Percentiles rank a stretch among this genome's conserved stretches.
Evolutionary conservation across 306 rosid genomes (phyloP).

Genomic region (Malus sieversii): DNA sequence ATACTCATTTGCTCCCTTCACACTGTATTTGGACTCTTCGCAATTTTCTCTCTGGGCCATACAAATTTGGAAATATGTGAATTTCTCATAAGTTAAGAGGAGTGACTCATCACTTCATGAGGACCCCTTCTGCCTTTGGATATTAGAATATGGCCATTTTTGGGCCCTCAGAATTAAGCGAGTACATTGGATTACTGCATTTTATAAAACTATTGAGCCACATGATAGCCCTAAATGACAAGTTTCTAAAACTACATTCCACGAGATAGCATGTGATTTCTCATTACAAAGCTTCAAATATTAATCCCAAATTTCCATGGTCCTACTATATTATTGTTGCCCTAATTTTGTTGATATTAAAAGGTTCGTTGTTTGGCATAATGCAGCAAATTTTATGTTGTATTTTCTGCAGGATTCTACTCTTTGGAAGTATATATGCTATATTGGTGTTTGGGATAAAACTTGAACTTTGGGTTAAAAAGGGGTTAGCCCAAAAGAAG

Average conservation of each 20-base stretch:
- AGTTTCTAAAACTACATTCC: constrained; percentile 14
- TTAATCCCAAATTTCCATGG: constrained; percentile 10
- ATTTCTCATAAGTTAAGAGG: neutral
- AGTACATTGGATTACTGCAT: neutral
- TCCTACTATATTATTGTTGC: constrained; percentile 24
- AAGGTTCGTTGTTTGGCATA: neutral
- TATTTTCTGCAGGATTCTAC: neutral
- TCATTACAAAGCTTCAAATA: constrained; percentile 9
- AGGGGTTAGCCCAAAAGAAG: too few species aligned
- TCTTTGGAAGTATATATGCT: neutral
- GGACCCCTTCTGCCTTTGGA: neutral
- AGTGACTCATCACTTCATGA: neutral
- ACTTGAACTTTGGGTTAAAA: too few species aligned
- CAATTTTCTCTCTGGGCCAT: constrained; percentile 19
- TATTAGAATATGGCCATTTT: neutral
- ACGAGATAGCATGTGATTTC: constrained; percentile 52
- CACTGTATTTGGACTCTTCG: constrained; percentile 49
- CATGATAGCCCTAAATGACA: constrained; percentile 29
- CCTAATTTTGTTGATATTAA: constrained; percentile 15
- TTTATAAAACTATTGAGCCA: neutral
- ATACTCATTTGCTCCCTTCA: constrained; percentile 26
- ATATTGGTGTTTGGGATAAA: neutral
- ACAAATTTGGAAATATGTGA: constrained; percentile 1
- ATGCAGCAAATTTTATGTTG: neutral
- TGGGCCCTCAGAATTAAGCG: neutral